phyloP scores from a whole-genome alignment of 2,329 filamentous ascomycete species.

The Metarhizium guizhouense region DNA sequence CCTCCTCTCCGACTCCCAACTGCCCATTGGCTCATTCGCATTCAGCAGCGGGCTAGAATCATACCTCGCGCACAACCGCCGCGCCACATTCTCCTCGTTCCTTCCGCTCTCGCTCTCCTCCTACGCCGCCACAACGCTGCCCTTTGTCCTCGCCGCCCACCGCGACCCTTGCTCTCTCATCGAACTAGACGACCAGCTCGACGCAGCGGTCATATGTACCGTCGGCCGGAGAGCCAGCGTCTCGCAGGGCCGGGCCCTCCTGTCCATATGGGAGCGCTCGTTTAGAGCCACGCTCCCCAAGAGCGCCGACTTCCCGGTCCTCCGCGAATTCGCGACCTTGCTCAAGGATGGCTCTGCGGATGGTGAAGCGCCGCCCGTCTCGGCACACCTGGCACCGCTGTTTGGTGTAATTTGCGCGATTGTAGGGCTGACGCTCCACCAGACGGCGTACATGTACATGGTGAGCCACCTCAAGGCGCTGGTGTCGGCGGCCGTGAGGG shows the following conservation, averaged over 20 bases:
- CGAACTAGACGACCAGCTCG: constrained; percentile 63
- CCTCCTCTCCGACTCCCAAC: constrained; percentile 70
- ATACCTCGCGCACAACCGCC: constrained; percentile 57
- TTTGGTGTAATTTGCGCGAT: constrained; percentile 57
- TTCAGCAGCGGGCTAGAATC: constrained; percentile 79
- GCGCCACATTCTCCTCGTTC: constrained; percentile 51
- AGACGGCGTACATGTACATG: constrained; percentile 67
- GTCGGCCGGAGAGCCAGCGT: constrained; percentile 68
- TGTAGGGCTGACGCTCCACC: constrained; percentile 49
- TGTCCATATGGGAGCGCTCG: constrained; percentile 68
- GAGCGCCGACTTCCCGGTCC: constrained; percentile 15
- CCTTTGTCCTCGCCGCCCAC: constrained; percentile 64
- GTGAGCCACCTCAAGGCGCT: constrained; percentile 69
- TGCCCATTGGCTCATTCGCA: constrained; percentile 79
- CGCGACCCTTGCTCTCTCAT: constrained; percentile 41
- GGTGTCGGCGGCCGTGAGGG: constrained; percentile 66
- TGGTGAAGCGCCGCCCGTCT: constrained; percentile 32
- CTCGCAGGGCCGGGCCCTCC: constrained; percentile 65
- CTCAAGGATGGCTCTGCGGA: constrained; percentile 20
- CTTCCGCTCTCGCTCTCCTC: constrained; percentile 62
- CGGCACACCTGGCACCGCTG: constrained; percentile 62
- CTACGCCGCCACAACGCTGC: constrained; percentile 62
- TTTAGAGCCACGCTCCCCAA: constrained; percentile 35
- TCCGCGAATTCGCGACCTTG: constrained; percentile 27
- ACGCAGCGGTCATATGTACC: constrained; percentile 70